Evolutionary conservation across 805 yeast species (phyloP).

Genomic region (Candida boidinii): DNA sequence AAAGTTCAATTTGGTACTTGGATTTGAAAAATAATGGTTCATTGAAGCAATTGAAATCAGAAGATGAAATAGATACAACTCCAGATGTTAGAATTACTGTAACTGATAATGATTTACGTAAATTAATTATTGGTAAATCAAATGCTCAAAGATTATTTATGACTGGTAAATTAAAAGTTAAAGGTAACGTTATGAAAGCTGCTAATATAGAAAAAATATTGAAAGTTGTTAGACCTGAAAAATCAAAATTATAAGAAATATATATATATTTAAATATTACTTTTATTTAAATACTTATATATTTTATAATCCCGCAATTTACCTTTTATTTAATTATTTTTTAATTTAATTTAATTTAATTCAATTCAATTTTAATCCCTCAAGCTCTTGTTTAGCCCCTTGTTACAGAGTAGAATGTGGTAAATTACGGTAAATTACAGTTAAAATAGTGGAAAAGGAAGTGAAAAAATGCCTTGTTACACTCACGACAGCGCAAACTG

Average conservation of each 20-base stretch:
- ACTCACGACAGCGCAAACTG: too few relatives aligned
- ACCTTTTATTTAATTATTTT: too few relatives aligned
- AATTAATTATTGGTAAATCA: constrained; percentile 68
- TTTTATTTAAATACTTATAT: too few relatives aligned
- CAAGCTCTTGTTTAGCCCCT: too few relatives aligned
- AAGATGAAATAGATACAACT: constrained; percentile 26
- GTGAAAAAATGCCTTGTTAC: too few relatives aligned
- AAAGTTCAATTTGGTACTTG: constrained; percentile 49
- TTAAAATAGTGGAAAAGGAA: too few relatives aligned
- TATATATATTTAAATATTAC: too few relatives aligned
- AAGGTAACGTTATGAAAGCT: constrained; percentile 90
- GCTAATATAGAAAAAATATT: constrained; percentile 63
- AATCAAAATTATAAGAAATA: constrained; percentile 31
- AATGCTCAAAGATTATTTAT: constrained; percentile 80
- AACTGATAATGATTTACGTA: constrained; percentile 61
- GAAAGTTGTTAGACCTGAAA: constrained; percentile 38
- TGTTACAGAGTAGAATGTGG: too few relatives aligned
- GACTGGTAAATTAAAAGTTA: constrained; percentile 77
- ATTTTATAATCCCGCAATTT: too few relatives aligned
- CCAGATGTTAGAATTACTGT: constrained; percentile 61
- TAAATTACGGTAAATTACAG: too few relatives aligned
- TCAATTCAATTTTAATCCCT: too few relatives aligned
- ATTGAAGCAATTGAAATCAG: constrained; percentile 17
- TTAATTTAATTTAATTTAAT: too few relatives aligned
- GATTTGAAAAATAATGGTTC: constrained; percentile 58